A percentile compares a stretch with the other conserved stretches of the same genome.
Conservation (phyloP, 2,329 filamentous ascomycete species). For the Claviceps cyperi region DNA sequence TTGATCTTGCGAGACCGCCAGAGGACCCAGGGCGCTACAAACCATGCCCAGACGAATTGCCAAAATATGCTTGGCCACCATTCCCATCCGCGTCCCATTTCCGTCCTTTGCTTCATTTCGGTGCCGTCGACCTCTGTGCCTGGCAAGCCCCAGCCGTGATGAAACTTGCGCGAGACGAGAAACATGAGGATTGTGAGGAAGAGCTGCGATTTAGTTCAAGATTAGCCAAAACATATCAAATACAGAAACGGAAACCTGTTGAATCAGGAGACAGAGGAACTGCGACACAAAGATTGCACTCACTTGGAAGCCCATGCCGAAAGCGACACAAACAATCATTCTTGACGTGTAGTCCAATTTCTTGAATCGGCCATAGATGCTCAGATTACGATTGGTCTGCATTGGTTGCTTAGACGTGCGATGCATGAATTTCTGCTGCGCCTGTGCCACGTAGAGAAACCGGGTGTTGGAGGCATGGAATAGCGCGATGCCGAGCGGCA, state of each 20-base stretch:
- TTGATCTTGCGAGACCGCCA: slow-evolving; percentile 46
- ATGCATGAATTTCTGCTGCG: slow-evolving; percentile 25
- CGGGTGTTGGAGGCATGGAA: slow-evolving; percentile 50
- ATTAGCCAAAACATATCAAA: not conserved
- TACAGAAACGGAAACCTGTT: not conserved
- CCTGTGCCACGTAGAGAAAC: slow-evolving; percentile 41
- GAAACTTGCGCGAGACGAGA: slow-evolving; percentile 30
- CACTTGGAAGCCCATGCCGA: slow-evolving; percentile 43
- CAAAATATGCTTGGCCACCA: slow-evolving; percentile 50
- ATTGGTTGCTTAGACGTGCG: not conserved
- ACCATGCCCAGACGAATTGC: slow-evolving; percentile 47
- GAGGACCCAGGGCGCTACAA: slow-evolving; percentile 25
- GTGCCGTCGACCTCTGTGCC: slow-evolving; percentile 39
- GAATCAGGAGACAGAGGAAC: not conserved
- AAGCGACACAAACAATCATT: slow-evolving; percentile 33
- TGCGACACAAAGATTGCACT: slow-evolving; percentile 4
- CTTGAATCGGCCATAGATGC: slow-evolving; percentile 16
- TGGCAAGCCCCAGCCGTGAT: slow-evolving; percentile 39
- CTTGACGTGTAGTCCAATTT: slow-evolving; percentile 27
- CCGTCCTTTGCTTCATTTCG: slow-evolving; percentile 30
- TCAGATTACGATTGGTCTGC: slow-evolving; percentile 10
- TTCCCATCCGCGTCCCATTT: slow-evolving; percentile 42
- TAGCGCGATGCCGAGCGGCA: slow-evolving; percentile 49
- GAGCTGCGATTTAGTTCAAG: slow-evolving; percentile 27
- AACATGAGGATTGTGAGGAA: slow-evolving; percentile 43